phyloP scores from a whole-genome alignment of 176 grass and related monocot species.

The Eragrostis nindensis region DNA sequence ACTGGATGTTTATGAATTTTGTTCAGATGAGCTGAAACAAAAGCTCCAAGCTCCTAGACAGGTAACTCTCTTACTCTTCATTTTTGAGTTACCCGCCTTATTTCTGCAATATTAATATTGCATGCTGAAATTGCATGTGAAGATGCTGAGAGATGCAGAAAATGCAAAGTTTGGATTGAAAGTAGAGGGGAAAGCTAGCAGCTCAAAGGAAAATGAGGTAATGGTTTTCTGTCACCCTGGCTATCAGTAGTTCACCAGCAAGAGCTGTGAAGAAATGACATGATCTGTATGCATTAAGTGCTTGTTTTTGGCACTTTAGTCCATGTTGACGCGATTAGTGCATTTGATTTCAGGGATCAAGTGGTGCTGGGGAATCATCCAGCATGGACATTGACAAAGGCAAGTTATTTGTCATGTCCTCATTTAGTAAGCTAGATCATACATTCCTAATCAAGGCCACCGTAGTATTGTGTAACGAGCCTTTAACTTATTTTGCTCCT shows the following conservation, averaged over 20 bases:
- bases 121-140: slow-evolving; percentile 43
- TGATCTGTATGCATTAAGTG: not conserved
- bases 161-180: slow-evolving; percentile 91
- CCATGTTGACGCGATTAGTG: slow-evolving; percentile 10
- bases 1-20: slow-evolving; percentile 99
- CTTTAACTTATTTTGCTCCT: slow-evolving; percentile 8
- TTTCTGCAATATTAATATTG: slow-evolving; percentile 31
- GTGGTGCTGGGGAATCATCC: slow-evolving; percentile 64
- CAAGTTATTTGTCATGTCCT: slow-evolving; percentile 45
- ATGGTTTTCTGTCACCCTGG: slow-evolving; percentile 33
- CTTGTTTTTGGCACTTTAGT: slow-evolving; percentile 7
- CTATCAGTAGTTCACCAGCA: slow-evolving; percentile 16
- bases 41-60: slow-evolving; percentile 91
- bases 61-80: slow-evolving; percentile 47
- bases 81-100: slow-evolving; percentile 15
- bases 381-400: slow-evolving; percentile 72
- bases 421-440: slow-evolving; percentile 29
- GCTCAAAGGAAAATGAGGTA: slow-evolving; percentile 67
- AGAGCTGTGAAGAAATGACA: slow-evolving; percentile 29
- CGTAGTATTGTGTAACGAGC: not conserved
- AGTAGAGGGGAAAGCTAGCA: slow-evolving; percentile 54
- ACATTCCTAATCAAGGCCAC: not conserved
- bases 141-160: slow-evolving; percentile 94
- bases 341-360: slow-evolving; percentile 65
- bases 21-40: slow-evolving; percentile 93